Evolutionary conservation across 176 grass and related monocot species (phyloP), one percentile per base, ranked within the genome.

Genomic region (Avena eriantha): DNA sequence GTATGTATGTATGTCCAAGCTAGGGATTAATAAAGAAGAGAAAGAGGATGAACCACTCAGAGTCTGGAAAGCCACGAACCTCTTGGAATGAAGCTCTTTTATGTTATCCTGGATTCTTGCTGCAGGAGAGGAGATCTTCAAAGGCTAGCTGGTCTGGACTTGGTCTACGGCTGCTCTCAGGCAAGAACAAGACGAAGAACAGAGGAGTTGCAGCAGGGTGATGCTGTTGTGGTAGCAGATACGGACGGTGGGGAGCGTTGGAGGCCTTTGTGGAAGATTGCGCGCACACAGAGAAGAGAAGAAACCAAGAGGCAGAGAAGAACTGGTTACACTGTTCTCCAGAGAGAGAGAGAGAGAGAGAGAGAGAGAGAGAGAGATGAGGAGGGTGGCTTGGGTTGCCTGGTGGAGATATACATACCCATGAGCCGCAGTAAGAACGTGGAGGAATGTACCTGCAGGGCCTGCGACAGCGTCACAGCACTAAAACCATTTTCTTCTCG

Each of bases 401-500:
- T 43, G 55, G 55, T 60, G 63, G 47, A 70, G 78, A 69, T 69
- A 86, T 76, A 51, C 24, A 86, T 76, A 41, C 53, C 53, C 26
- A 73, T 26, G 58, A 48, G 4, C 68, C 68, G 68, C 66, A 59
- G 41, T 24, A 81, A 75, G 35, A 61, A 63, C 39, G 49, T 58
- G 78, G 39, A 63, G 70, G 83, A 68, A 81, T 31, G 82, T 85
- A 77, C 43, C 81, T 29, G 14, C 73, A 50, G 69, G 48, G 14
- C 16, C 48, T 57, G 49, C 4, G 45, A 9, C 79, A 82, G 63
- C 26, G 15, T 23, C 54, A 86, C 84, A 33, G 84, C 77, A 77
- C 71, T 78, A 82, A 78, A 90, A 53, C 73, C 79, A 41, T 41
- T 31, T 60, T 23, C 4, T 1, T 61, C 51, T 31, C 68, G 1